Conservation (phyloP, 805 yeast genomes). For the Cyberlindnera veronae region DNA sequence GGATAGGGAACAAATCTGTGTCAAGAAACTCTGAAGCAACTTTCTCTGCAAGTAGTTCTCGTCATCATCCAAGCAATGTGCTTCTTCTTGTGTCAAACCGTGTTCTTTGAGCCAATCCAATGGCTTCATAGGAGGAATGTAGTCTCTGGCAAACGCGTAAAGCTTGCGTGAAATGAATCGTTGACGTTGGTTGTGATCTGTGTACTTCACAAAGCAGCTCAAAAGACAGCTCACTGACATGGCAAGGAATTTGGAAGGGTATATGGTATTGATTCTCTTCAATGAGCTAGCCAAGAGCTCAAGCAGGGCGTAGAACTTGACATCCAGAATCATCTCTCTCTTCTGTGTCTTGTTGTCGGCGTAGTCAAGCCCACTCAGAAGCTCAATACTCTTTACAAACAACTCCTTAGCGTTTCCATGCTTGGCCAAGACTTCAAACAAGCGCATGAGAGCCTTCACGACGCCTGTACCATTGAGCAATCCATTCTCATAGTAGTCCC, state of each 20-base stretch:
- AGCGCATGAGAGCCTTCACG: slow-evolving; percentile 33
- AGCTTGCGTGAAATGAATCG: slow-evolving; percentile 56
- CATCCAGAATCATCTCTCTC: slow-evolving; percentile 21
- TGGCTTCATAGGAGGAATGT: slow-evolving; percentile 44
- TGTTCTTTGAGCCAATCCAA: slow-evolving; percentile 32
- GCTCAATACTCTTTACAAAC: slow-evolving; percentile 66
- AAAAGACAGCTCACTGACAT: slow-evolving; percentile 61
- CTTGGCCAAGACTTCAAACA: slow-evolving; percentile 61
- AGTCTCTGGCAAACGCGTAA: slow-evolving; percentile 60
- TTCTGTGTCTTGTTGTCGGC: slow-evolving; percentile 5
- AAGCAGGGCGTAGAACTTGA: slow-evolving; percentile 62
- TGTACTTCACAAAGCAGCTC: slow-evolving; percentile 45
- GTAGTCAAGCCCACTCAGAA: slow-evolving; percentile 40
- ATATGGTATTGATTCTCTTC: slow-evolving; percentile 58
- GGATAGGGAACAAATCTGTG: slow-evolving; percentile 44
- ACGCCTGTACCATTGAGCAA: slow-evolving; percentile 25
- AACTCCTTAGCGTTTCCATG: slow-evolving; percentile 81
- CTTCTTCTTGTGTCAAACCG: slow-evolving; percentile 32
- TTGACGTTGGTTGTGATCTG: slow-evolving; percentile 30
- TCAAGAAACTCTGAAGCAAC: slow-evolving; percentile 58
- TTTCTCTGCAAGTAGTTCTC: slow-evolving; percentile 64
- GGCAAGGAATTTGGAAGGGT: slow-evolving; percentile 77
- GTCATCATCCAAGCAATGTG: slow-evolving; percentile 43
- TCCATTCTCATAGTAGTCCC: slow-evolving; percentile 41
- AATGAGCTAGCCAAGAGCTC: slow-evolving; percentile 62